phyloP scores from a whole-genome alignment of 345 rosid species.

The Clarkia xantiana region DNA sequence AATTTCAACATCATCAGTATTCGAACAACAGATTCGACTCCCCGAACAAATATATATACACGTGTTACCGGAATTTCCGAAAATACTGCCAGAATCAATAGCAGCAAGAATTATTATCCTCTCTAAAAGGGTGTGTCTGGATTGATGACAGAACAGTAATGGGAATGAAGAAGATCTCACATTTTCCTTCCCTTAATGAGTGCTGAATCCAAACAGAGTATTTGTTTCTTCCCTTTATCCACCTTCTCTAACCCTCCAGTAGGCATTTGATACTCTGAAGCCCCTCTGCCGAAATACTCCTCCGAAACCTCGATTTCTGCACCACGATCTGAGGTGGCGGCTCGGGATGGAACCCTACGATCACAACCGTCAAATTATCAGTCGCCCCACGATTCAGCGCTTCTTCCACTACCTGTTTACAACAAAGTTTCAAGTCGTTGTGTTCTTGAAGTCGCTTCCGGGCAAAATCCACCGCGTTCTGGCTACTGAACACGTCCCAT shows the following conservation, averaged over 20 bases:
- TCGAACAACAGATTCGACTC: no score
- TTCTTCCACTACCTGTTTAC: constrained; percentile 62
- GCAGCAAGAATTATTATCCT: no score
- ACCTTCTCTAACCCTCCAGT: constrained; percentile 17
- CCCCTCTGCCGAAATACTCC: constrained; percentile 68
- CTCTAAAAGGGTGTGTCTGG: no score
- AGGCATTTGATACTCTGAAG: constrained; percentile 26
- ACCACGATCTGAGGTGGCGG: constrained; percentile 36
- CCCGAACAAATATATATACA: no score
- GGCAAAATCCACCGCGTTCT: constrained; percentile 61
- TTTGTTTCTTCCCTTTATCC: no score
- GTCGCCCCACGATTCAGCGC: constrained; percentile 47
- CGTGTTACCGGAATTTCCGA: no score
- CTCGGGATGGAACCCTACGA: constrained; percentile 53
- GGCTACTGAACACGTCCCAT: constrained; percentile 76
- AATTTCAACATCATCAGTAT: no score
- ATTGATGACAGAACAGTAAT: no score
- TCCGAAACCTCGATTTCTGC: constrained; percentile 28
- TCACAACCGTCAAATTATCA: constrained; percentile 63
- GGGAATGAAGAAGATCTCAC: no score
- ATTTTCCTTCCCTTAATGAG: no score
- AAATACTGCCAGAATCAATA: no score
- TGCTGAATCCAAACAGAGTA: no score
- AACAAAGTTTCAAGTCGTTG: constrained; percentile 53
- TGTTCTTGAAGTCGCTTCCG: constrained; percentile 59